These are phyloP conservation scores for Purpureocillium takamizusanense DNA, from an alignment of 2,329 filamentous ascomycete species.

Conservation along the genomic window DNA sequence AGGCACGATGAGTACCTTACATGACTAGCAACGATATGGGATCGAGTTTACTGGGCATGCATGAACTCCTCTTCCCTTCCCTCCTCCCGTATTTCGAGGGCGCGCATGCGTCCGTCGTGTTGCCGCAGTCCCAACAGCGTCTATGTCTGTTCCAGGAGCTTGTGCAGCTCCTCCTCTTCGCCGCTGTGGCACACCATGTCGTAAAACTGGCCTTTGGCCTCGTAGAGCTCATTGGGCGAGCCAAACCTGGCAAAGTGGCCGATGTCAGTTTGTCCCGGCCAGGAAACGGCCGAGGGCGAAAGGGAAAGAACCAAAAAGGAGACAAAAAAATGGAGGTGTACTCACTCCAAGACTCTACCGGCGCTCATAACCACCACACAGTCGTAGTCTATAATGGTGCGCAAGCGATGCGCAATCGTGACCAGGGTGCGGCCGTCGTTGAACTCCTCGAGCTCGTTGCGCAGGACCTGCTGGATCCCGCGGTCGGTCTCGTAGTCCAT, in stretches of 20 bases:
- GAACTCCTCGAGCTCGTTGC: conserved; percentile 35
- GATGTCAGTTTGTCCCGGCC: too few species aligned
- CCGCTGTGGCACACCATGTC: conserved; percentile 48
- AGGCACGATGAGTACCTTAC: too few species aligned
- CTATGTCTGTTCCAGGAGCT: conserved; percentile 16
- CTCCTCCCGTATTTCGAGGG: too few species aligned
- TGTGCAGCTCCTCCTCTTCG: conserved; percentile 37
- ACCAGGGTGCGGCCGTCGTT: conserved; percentile 41
- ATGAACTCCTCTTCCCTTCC: too few species aligned
- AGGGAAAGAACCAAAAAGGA: too few species aligned
- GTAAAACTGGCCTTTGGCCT: conserved; percentile 36
- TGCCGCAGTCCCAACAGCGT: too few species aligned
- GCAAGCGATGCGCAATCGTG: conserved; percentile 48
- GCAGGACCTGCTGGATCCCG: conserved; percentile 44
- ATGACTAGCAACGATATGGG: too few species aligned
- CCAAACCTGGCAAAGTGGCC: conserved; percentile 25
- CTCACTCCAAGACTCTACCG: conserved; percentile 43
- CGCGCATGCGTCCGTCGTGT: too few species aligned
- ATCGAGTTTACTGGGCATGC: too few species aligned
- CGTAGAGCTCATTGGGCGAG: conserved; percentile 36
- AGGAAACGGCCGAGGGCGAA: too few species aligned
- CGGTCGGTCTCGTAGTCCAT: conserved; percentile 51
- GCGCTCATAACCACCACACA: conserved; percentile 47
- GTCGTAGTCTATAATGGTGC: conserved; percentile 53
- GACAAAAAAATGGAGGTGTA: conserved; percentile 1